phyloP scores from a whole-genome alignment of 805 yeast genomes.

The Suhomyces xylopsoci region DNA sequence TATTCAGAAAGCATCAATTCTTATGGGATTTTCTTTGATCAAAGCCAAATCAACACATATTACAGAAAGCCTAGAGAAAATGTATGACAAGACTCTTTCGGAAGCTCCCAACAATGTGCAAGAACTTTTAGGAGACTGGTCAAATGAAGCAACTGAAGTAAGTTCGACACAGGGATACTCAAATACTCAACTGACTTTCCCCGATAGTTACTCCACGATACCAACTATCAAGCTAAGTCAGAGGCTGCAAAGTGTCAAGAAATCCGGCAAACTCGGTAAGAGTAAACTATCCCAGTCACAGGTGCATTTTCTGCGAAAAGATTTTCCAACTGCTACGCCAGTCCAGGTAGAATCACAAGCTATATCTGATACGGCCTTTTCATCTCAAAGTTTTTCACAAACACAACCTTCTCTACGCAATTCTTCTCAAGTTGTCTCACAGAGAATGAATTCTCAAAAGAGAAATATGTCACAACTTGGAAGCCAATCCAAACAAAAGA shows the following conservation, averaged over 20 bases:
- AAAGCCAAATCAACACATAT: constrained; percentile 8
- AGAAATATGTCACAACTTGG: constrained; percentile 7
- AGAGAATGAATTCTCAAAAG: constrained; percentile 1
- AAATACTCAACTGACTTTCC: neutral
- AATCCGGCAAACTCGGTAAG: neutral
- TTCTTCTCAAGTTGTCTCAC: neutral
- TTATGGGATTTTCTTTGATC: constrained; percentile 11
- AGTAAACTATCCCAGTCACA: neutral
- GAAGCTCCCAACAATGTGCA: neutral
- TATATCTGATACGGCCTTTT: neutral
- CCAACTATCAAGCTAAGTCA: constrained; percentile 4
- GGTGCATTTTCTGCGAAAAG: neutral
- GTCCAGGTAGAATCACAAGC: neutral
- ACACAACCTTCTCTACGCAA: neutral
- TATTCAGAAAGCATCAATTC: constrained; percentile 6
- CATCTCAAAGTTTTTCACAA: neutral
- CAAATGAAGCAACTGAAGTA: neutral
- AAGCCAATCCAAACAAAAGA: constrained; percentile 21
- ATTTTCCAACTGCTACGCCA: neutral
- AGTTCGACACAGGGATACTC: neutral
- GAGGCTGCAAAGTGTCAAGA: neutral
- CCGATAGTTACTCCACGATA: neutral
- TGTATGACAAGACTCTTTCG: constrained; percentile 1
- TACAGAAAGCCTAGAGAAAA: neutral
- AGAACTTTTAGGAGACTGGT: constrained; percentile 1